Base-by-base conservation (phyloP, 108 stramenopile species). In the Nitzschia sp. region DNA sequence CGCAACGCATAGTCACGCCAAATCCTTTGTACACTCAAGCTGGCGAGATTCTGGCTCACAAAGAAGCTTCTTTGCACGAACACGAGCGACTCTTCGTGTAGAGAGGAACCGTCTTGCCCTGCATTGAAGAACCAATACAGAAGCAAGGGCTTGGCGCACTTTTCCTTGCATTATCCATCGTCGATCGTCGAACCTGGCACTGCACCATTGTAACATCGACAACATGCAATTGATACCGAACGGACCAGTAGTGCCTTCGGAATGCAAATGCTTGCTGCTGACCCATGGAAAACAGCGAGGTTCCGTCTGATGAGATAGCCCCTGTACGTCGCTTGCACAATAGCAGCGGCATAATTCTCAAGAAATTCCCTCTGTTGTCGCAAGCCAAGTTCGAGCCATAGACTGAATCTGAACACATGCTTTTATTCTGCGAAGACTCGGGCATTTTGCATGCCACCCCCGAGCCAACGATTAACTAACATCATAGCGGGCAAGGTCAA, bases 1-100 rank as follows among this genome's bases (percentile, higher is more conserved):
- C 73, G 68, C 34, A 46, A 46, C 11, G 18, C 57, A 36, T 75
- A 70, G 2, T 80, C 80, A 54, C 85, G 70, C 76, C 74, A 83
- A 17, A 72, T 15, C 8, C 75, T 54, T 63, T 86, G 85, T 24
- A 86, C 69, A 59, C 26, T 13, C 18, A 60, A 33, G 73, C 71
- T 27, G 8, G 57, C 17, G 4, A 15, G 13, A 15, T 59, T 34
- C 26, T 18, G 57, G 15, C 15, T 59, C 33, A 23, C 8, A 63
- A 45, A 30, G 23, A 6, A 30, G 13, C 23, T 46, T 63, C 42
- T 63, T 45, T 3, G 36, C 35, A 24, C 51, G 51, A 19, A 54
- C 31, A 8, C n/a, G 1, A 19, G 15, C 15, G 17, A 67, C 49
- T 19, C 17, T 30, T 18, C 18, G 18, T 19, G 23, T 21, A 5